Evolutionary conservation across 495 filamentous ascomycete species (phyloP), one percentile per base, ranked within the genome.

Genomic region (Penicillium simplicissimum): DNA sequence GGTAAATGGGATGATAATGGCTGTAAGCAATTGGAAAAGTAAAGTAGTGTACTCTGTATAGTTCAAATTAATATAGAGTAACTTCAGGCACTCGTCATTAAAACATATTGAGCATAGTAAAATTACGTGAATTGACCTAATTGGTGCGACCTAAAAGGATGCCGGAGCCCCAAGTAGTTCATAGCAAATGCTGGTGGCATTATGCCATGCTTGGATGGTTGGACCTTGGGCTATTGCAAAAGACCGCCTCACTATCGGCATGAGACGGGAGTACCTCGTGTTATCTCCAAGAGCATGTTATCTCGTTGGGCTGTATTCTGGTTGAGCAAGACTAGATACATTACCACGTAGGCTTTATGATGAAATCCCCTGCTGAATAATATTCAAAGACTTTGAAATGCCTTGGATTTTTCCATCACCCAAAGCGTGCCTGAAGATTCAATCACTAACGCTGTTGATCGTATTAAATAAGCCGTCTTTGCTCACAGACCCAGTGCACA

Each of bases 1-100:
- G 45, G 45, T 48, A 48, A 48, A 48, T 48, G 45, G 45, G 45
- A 48, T 48, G 45, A 48, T 48, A 48, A 48, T 48, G 45, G 45
- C 45, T 48, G 45, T 48, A 48, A 23, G 45, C 45, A 48, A 48
- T 48, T 23, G 4, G 45, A 48, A 8, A 48, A 8, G 45, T 48
- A 25, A 48, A 48, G 45, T 48, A 48, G 45, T 48, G 10, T 48
- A 48, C 45, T 8, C 4, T 8, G 45, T 48, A 48, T 48, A 48
- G 45, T 48, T 48, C 45, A 48, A 48, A 48, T 48, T 48, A 48
- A 48, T 48, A 25, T 48, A 48, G 45, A 48, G 45, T 25, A 25
- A 48, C 45, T 48, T 48, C 45, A 48, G 45, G 45, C 45, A 48
- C 45, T 25, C 25, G 45, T 25, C 45, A 25, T 48, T 48, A 48